phyloP scores from a whole-genome alignment of 2,329 filamentous ascomycete species.

The Rachicladosporium sp. region DNA sequence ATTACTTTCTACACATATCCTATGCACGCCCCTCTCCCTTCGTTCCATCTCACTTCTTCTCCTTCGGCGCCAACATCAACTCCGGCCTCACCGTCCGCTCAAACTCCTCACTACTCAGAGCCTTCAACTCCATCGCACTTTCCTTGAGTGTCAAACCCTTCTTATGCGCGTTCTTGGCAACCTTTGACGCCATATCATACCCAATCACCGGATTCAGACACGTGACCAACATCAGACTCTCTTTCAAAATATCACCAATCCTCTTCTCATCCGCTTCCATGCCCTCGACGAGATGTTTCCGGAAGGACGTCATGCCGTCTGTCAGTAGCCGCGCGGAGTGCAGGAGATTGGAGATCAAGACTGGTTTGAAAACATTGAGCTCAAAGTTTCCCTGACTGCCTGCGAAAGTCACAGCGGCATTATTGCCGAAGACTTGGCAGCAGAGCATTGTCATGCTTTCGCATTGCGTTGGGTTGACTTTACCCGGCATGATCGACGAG shows the following conservation, averaged over 20 bases:
- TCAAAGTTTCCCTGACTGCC: conserved; percentile 98
- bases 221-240: conserved; percentile 96
- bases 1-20: no score
- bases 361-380: conserved; percentile 96
- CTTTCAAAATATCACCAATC: conserved; percentile 80
- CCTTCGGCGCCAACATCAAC: conserved; percentile 82
- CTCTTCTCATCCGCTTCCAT: conserved; percentile 88
- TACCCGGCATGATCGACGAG: conserved; percentile 97
- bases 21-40: no score
- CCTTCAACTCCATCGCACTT: conserved; percentile 85
- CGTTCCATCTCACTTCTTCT: conserved; percentile 37
- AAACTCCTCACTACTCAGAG: conserved; percentile 78
- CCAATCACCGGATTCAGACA: conserved; percentile 96
- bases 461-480: conserved; percentile 98
- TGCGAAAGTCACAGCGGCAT: conserved; percentile 82
- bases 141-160: conserved; percentile 90
- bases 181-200: conserved; percentile 94
- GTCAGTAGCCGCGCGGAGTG: conserved; percentile 81
- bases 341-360: conserved; percentile 87
- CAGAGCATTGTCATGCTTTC: conserved; percentile 97
- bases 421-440: conserved; percentile 95
- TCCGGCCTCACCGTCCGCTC: conserved; percentile 82
- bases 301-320: conserved; percentile 90
- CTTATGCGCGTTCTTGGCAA: conserved; percentile 98
- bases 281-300: conserved; percentile 80